Percentiles rank a stretch among this genome's conserved stretches.
These are phyloP conservation scores for Tillandsia leiboldiana DNA, from an alignment of 176 grass and related monocot species.

Conservation along the genomic window DNA sequence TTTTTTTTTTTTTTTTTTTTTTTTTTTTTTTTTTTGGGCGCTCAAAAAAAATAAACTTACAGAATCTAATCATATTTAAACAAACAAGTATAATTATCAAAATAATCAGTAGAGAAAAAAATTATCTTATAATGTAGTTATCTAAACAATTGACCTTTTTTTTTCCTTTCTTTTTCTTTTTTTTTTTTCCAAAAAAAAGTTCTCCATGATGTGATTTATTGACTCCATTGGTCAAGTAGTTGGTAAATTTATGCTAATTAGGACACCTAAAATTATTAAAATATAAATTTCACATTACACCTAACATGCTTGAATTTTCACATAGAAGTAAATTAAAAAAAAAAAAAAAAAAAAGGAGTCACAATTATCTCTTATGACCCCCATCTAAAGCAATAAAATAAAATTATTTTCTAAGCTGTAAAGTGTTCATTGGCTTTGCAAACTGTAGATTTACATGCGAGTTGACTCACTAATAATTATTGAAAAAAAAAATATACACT, in stretches of 20 bases:
- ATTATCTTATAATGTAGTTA: too few species aligned
- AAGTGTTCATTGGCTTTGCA: too few species aligned
- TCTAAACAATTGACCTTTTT: slow-evolving; percentile 10
- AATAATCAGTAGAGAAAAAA: too few species aligned
- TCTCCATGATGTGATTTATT: background rate
- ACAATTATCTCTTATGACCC: slow-evolving; percentile 16
- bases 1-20: too few species aligned
- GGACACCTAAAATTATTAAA: background rate
- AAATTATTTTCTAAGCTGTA: background rate
- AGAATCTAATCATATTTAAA: too few species aligned
- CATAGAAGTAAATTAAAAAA: background rate
- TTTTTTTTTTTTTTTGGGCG: too few species aligned
- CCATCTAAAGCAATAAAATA: slow-evolving; percentile 15
- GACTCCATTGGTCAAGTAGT: too few species aligned
- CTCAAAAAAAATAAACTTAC: too few species aligned
- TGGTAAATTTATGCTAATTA: background rate
- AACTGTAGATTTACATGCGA: too few species aligned
- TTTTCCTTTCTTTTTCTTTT: background rate
- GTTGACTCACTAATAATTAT: too few species aligned
- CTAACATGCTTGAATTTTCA: background rate
- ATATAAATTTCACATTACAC: background rate
- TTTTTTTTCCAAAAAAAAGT: background rate
- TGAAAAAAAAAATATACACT: too few species aligned
- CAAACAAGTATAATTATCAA: too few species aligned
- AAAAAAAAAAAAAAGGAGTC: background rate